phyloP scores from a whole-genome alignment of 345 rosid species.

The Eucalyptus dawsonii region DNA sequence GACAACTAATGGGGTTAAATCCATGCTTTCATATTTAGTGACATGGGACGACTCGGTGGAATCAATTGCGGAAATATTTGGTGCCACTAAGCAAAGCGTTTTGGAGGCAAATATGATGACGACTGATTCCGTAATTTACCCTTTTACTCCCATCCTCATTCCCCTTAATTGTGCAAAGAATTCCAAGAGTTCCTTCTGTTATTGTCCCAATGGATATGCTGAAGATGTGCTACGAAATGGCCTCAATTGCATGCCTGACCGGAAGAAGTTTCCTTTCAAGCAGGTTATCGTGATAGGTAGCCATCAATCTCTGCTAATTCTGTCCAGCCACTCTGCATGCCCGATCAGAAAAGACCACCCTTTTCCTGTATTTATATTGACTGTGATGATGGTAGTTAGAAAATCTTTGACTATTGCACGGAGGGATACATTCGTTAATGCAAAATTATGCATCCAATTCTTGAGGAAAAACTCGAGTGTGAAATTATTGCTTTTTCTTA shows the following conservation, averaged over 20 bases:
- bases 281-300: not conserved
- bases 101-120: too few relatives aligned
- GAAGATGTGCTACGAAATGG: not conserved
- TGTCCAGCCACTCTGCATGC: not conserved
- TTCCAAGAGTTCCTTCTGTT: not conserved
- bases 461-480: too few relatives aligned
- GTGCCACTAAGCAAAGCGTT: too few relatives aligned
- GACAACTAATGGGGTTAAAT: too few relatives aligned
- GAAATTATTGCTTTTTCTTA: not conserved
- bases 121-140: fast-evolving
- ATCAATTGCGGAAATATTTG: too few relatives aligned
- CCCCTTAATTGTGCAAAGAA: slow-evolving; percentile 18
- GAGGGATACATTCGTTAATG: not conserved
- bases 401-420: not conserved
- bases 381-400: not conserved
- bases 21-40: not conserved
- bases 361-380: not conserved
- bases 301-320: not conserved
- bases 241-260: not conserved
- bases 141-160: slow-evolving; percentile 27
- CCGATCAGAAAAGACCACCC: not conserved
- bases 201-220: not conserved
- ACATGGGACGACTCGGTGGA: fast-evolving
- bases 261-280: not conserved
- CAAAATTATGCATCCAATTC: not conserved